A percentile compares a stretch with the other conserved stretches of the same genome.
Evolutionary conservation across 2,329 filamentous ascomycete genomes (phyloP).

Genomic region (Hirsutella thompsonii): DNA sequence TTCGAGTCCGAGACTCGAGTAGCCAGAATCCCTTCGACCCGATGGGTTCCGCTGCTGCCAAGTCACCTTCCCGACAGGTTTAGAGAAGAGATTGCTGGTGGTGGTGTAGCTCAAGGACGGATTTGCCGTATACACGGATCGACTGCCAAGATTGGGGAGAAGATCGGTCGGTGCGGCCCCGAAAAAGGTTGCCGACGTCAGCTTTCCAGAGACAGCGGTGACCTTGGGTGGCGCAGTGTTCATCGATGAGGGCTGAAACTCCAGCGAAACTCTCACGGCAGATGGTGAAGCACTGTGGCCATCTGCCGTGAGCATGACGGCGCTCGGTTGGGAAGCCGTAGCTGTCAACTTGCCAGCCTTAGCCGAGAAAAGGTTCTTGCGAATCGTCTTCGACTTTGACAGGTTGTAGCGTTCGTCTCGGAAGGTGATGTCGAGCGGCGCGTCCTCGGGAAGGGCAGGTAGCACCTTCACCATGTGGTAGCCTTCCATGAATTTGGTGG

Average conservation of each 20-base stretch:
- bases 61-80: slow-evolving; percentile 17
- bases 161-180: slow-evolving; percentile 29
- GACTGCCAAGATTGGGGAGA: slow-evolving; percentile 38
- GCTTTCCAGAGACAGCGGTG: slow-evolving; percentile 34
- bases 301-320: slow-evolving; percentile 37
- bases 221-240: slow-evolving; percentile 34
- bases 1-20: slow-evolving; percentile 28
- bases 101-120: slow-evolving; percentile 33
- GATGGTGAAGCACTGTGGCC: slow-evolving; percentile 29
- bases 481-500: slow-evolving; percentile 24
- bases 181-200: slow-evolving; percentile 40
- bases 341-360: slow-evolving; percentile 37
- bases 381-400: slow-evolving; percentile 36
- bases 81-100: slow-evolving; percentile 26
- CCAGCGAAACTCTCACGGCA: slow-evolving; percentile 29
- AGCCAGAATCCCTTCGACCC: slow-evolving; percentile 38
- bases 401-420: slow-evolving; percentile 36
- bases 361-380: slow-evolving; percentile 37
- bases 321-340: slow-evolving; percentile 30
- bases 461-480: slow-evolving; percentile 37
- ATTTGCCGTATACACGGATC: slow-evolving; percentile 23
- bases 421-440: slow-evolving; percentile 35
- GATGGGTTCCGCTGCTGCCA: slow-evolving; percentile 28
- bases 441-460: slow-evolving; percentile 33
- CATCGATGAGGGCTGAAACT: slow-evolving; percentile 30